phyloP scores from a whole-genome alignment of 331 rosid genomes.

The Quercus tomentella region DNA sequence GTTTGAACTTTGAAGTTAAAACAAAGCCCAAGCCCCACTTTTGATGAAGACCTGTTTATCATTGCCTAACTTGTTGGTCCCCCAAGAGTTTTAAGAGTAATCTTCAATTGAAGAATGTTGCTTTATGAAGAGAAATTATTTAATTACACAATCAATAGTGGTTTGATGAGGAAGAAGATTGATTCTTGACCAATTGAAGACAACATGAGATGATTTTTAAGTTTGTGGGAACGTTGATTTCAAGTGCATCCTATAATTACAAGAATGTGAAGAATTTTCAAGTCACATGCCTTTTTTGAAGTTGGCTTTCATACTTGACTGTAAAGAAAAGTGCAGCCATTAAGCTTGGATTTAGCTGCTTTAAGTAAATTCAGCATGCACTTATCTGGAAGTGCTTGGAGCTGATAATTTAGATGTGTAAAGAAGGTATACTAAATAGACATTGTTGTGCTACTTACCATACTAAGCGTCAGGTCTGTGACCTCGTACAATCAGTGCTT shows the following conservation, averaged over 20 bases:
- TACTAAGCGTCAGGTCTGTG: slow-evolving; percentile 34
- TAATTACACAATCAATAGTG: slow-evolving; percentile 61
- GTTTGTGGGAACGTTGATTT: slow-evolving; percentile 65
- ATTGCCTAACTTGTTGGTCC: slow-evolving; percentile 72
- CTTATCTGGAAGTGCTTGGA: slow-evolving; percentile 45
- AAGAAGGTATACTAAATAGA: slow-evolving; percentile 47
- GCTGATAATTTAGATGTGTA: slow-evolving; percentile 37
- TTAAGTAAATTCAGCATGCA: slow-evolving; percentile 51
- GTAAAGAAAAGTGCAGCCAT: slow-evolving; percentile 67
- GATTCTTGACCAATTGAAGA: slow-evolving; percentile 66
- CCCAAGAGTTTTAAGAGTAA: slow-evolving; percentile 57
- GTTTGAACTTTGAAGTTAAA: slow-evolving; percentile 96
- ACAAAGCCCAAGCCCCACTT: slow-evolving; percentile 93
- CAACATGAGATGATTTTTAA: slow-evolving; percentile 49
- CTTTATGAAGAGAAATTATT: slow-evolving; percentile 55
- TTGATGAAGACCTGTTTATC: slow-evolving; percentile 81
- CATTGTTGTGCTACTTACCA: slow-evolving; percentile 36
- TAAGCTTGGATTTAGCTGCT: slow-evolving; percentile 59
- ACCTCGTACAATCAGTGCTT: slow-evolving; percentile 21
- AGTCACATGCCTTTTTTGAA: slow-evolving; percentile 70
- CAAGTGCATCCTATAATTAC: slow-evolving; percentile 65
- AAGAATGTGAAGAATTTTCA: slow-evolving; percentile 86
- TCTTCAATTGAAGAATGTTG: slow-evolving; percentile 59
- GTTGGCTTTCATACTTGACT: slow-evolving; percentile 77
- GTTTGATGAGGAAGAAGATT: slow-evolving; percentile 76